Percentiles rank a stretch among this genome's conserved stretches.
phyloP scores from a whole-genome alignment of 2,329 filamentous ascomycete species.

The Arthrobotrys sinensis region DNA sequence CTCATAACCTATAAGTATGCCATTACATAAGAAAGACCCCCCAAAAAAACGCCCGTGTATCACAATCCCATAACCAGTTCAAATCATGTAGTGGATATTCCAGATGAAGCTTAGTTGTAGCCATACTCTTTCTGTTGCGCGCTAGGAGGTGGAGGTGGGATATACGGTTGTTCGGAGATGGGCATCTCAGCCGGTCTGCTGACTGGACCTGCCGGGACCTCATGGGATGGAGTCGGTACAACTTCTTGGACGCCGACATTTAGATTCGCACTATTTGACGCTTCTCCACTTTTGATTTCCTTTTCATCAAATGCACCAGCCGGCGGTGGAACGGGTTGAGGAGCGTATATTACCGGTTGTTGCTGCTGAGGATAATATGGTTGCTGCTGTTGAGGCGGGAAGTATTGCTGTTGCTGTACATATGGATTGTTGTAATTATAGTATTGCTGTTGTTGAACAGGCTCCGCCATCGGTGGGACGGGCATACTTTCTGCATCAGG shows the following conservation, averaged over 20 bases:
- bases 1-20: not conserved
- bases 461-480: constrained; percentile 36
- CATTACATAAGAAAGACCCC: not conserved
- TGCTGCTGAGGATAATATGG: constrained; percentile 14
- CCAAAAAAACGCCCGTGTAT: constrained; percentile 1
- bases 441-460: constrained; percentile 17
- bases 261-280: constrained; percentile 5
- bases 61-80: constrained; percentile 11
- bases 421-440: constrained; percentile 13
- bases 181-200: constrained; percentile 40
- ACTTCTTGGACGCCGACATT: constrained; percentile 54
- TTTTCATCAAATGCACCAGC: constrained; percentile 36
- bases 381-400: constrained; percentile 21
- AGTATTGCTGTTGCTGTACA: constrained; percentile 18
- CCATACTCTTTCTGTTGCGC: constrained; percentile 30
- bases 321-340: constrained; percentile 28
- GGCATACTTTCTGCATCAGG: constrained; percentile 30
- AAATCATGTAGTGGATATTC: not conserved
- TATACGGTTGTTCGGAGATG: constrained; percentile 44
- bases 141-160: constrained; percentile 37
- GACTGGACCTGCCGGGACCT: constrained; percentile 32
- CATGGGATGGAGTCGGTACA: constrained; percentile 48
- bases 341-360: constrained; percentile 41
- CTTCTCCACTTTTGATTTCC: constrained; percentile 42
- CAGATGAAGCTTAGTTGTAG: not conserved